A percentile compares a stretch with the other conserved stretches of the same genome.
These are phyloP conservation scores for Gossypium lobatum DNA, from an alignment of 441 rosid genomes.

Conservation along the genomic window DNA sequence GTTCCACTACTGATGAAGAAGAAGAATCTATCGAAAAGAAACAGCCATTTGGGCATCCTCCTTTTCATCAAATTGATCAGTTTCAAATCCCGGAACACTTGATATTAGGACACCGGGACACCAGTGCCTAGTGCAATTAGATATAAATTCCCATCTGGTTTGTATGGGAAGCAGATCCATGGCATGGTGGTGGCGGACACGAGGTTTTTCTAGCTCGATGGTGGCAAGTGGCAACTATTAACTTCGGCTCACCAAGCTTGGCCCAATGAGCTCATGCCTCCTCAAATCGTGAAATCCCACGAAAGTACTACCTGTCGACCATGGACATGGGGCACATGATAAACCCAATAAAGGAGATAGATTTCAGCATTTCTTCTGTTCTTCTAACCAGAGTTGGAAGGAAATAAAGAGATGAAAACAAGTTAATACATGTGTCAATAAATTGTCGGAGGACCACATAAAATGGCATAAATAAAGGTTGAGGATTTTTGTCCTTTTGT, in stretches of 20 bases:
- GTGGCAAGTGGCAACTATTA: background rate
- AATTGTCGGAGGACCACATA: too few species aligned
- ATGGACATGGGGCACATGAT: background rate
- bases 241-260: background rate
- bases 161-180: background rate
- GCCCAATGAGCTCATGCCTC: background rate
- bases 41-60: constrained; percentile 35
- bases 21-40: constrained; percentile 41
- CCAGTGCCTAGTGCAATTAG: constrained; percentile 38
- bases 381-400: too few species aligned
- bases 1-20: constrained; percentile 39
- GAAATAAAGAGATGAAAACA: too few species aligned
- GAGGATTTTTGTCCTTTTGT: too few species aligned
- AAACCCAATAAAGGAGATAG: too few species aligned
- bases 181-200: constrained; percentile 33
- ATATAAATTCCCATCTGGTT: constrained; percentile 31
- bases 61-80: constrained; percentile 41
- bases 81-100: constrained; percentile 41
- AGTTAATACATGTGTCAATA: too few species aligned
- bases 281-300: background rate
- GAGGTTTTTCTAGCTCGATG: too few species aligned
- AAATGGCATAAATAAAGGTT: too few species aligned
- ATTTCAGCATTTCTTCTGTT: too few species aligned
- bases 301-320: background rate
- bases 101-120: constrained; percentile 30